These are phyloP conservation scores for Fusarium camptoceras DNA, from an alignment of 2,329 filamentous ascomycete genomes.

Conservation along the genomic window DNA sequence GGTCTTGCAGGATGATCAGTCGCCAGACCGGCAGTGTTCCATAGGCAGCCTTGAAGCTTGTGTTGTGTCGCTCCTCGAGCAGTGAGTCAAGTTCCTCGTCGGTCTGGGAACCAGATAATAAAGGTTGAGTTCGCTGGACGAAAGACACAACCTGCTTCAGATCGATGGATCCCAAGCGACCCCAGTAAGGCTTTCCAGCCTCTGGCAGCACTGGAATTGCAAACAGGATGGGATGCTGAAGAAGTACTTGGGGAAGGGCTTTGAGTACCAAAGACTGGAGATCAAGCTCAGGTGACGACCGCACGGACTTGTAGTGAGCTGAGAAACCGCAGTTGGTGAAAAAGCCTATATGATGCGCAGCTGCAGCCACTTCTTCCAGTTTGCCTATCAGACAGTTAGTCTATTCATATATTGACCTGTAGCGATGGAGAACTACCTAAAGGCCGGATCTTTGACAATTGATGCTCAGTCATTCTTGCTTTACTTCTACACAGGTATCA, in stretches of 20 bases:
- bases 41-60: neutral
- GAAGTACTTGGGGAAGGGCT: neutral
- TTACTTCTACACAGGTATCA: neutral
- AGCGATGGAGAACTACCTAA: neutral
- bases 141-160: constrained; percentile 3
- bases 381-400: neutral
- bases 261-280: neutral
- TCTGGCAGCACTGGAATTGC: neutral
- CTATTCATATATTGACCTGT: rapidly evolving
- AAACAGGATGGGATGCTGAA: neutral
- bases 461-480: neutral
- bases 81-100: constrained; percentile 4
- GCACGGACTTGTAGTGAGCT: neutral
- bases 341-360: constrained; percentile 4
- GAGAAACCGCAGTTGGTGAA: constrained; percentile 15
- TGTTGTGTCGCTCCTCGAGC: constrained; percentile 9
- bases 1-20: neutral
- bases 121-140: neutral
- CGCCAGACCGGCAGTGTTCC: neutral
- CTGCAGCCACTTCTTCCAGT: constrained; percentile 3
- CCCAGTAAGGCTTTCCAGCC: neutral
- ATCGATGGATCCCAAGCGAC: neutral
- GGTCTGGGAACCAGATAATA: neutral
- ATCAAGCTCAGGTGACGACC: neutral
- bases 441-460: constrained; percentile 1